Conservation (phyloP, 1,139 yeast species). For the Taphrina deformans region DNA sequence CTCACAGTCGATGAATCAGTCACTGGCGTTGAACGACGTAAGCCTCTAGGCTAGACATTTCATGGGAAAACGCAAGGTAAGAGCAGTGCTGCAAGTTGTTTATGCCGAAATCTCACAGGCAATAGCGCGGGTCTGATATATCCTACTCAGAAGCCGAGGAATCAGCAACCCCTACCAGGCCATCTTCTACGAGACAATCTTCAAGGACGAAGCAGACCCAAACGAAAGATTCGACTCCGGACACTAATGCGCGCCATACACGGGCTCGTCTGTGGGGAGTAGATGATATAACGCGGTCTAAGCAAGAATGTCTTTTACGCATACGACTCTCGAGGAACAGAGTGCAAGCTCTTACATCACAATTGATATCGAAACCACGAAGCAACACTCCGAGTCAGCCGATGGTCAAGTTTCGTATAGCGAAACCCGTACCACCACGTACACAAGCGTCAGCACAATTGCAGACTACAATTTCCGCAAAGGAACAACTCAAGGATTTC, state of each 20-base stretch:
- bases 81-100: background rate
- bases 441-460: conserved; percentile 1
- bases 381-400: background rate
- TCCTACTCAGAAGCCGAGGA: conserved; percentile 4
- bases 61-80: conserved; percentile 3
- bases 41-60: too few relatives aligned
- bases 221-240: background rate
- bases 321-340: conserved; percentile 2
- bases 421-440: conserved; percentile 8
- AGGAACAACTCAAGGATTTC: conserved; percentile 22
- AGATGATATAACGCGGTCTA: background rate
- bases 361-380: background rate
- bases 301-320: background rate
- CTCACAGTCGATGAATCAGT: background rate
- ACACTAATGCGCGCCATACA: background rate
- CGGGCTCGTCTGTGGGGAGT: conserved; percentile 5
- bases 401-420: conserved; percentile 10
- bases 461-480: background rate
- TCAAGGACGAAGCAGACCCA: conserved; percentile 8
- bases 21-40: too few relatives aligned
- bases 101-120: background rate
- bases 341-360: background rate
- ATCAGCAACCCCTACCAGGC: background rate
- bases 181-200: background rate
- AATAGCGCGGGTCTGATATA: background rate